These are phyloP conservation scores for Trichocomaceae sp. DNA, from an alignment of 2,329 filamentous ascomycete genomes.

Conservation along the genomic window DNA sequence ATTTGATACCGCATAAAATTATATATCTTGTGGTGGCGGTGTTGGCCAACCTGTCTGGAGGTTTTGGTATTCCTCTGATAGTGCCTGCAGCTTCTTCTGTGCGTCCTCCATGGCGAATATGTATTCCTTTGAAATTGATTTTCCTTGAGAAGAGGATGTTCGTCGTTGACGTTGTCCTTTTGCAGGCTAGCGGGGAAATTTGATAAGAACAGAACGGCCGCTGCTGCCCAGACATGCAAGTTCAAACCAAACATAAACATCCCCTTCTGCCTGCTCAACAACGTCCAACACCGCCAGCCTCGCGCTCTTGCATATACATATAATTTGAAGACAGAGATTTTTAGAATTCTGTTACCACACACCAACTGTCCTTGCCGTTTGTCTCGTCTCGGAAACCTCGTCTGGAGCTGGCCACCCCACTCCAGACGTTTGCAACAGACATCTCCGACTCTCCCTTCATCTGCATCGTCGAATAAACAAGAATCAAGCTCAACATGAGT, in stretches of 20 bases:
- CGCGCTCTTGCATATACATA: background rate
- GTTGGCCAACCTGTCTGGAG: slow-evolving; percentile 65
- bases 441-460: background rate
- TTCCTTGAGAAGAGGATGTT: background rate
- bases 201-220: background rate
- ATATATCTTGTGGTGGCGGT: background rate
- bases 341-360: background rate
- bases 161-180: background rate
- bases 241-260: slow-evolving; percentile 5
- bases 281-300: background rate
- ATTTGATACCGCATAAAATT: background rate
- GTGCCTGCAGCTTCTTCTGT: slow-evolving; percentile 70
- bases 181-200: slow-evolving; percentile 12
- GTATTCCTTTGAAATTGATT: background rate
- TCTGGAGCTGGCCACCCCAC: slow-evolving; percentile 13
- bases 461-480: background rate
- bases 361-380: background rate
- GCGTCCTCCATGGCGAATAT: slow-evolving; percentile 64
- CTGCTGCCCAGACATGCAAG: background rate
- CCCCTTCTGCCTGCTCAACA: background rate
- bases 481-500: slow-evolving; percentile 61
- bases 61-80: slow-evolving; percentile 82
- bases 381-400: background rate
- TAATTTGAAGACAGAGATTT: background rate
- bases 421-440: background rate